Evolutionary conservation across 345 rosid species (phyloP).

Genomic region (Euphorbia pulcherrima): DNA sequence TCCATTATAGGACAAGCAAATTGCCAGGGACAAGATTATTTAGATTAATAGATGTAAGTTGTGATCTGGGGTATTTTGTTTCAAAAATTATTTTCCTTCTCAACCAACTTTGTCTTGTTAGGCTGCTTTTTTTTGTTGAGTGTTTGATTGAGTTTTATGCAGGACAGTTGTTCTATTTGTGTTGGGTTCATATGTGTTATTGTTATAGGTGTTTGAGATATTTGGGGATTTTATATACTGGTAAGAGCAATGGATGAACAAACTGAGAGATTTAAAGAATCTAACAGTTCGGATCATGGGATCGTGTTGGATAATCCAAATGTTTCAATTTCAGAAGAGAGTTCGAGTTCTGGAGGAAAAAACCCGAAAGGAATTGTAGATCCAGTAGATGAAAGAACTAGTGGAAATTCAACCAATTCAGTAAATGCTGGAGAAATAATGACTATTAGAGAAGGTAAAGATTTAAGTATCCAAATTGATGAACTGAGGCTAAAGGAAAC

Average conservation of each 20-base stretch:
- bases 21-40: too few species aligned
- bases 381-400: conserved; percentile 8
- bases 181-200: background rate
- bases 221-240: conserved; percentile 1
- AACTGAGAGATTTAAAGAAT: conserved; percentile 1
- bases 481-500: conserved; percentile 17
- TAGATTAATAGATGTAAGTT: too few species aligned
- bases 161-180: background rate
- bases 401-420: conserved; percentile 25
- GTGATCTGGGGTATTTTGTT: conserved; percentile 7
- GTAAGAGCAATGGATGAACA: conserved; percentile 37
- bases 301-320: background rate
- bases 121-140: background rate
- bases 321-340: conserved; percentile 11
- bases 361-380: conserved; percentile 17
- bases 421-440: conserved; percentile 23
- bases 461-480: conserved; percentile 19
- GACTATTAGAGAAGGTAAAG: conserved; percentile 21
- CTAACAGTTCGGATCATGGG: background rate
- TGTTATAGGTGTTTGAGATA: conserved; percentile 12
- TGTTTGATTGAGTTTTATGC: background rate
- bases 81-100: conserved; percentile 2
- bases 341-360: background rate
- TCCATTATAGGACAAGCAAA: too few species aligned
- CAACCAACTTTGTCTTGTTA: background rate